Evolutionary conservation across 371 early-diverging fungal species (phyloP).

Genomic region (Parasitella parasitica): DNA sequence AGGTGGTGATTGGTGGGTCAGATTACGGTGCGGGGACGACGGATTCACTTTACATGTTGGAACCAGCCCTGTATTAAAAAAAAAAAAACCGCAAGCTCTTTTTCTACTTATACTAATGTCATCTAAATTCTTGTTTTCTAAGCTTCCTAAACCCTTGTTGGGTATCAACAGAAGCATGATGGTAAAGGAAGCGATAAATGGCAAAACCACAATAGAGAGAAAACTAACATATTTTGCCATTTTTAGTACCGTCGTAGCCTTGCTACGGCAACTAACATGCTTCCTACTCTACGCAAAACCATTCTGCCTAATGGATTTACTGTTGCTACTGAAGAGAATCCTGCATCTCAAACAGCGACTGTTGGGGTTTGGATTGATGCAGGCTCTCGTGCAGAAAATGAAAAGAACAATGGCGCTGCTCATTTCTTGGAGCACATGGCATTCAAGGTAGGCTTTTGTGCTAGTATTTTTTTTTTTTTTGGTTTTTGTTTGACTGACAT

Average conservation of each 20-base stretch:
- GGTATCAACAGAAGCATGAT: background rate
- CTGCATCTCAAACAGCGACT: conserved; percentile 91
- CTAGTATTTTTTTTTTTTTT: too few relatives aligned
- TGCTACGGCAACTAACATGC: conserved; percentile 51
- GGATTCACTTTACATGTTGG: too few relatives aligned
- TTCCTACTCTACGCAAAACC: conserved; percentile 74
- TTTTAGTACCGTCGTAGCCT: conserved; percentile 55
- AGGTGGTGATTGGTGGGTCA: too few relatives aligned
- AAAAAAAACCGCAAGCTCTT: background rate
- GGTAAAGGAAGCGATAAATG: background rate
- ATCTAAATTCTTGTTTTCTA: conserved; percentile 14
- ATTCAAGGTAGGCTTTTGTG: conserved; percentile 98
- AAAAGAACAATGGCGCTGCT: conserved; percentile 92
- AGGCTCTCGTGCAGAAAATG: conserved; percentile 91
- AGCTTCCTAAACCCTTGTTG: conserved; percentile 16
- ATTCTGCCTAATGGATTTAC: conserved; percentile 92
- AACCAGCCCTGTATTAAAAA: conserved; percentile 13
- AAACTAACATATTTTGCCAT: background rate
- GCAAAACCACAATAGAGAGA: background rate
- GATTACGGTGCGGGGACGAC: conserved; percentile 1
- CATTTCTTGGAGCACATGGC: conserved; percentile 99
- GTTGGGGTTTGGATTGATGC: conserved; percentile 99
- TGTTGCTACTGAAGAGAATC: conserved; percentile 93
- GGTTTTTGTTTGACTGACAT: too few relatives aligned
- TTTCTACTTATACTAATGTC: conserved; percentile 3